phyloP scores from a whole-genome alignment of 2,329 filamentous ascomycete species.

The Aspergillus sp. region DNA sequence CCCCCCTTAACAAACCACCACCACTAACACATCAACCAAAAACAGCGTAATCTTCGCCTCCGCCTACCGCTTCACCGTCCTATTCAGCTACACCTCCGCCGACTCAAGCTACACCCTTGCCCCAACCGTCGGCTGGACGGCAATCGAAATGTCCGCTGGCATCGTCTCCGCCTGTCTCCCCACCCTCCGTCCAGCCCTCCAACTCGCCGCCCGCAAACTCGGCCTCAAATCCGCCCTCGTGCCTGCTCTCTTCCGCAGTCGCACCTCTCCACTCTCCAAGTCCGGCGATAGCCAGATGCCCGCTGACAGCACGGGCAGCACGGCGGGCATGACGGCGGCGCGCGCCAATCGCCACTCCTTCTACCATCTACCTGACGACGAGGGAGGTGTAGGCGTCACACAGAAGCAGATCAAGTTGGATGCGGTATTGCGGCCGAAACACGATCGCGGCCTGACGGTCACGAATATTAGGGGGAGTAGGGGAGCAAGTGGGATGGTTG shows the following conservation, averaged over 20 bases:
- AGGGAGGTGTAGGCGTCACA: constrained; percentile 2
- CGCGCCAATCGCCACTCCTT: constrained; percentile 21
- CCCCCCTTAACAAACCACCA: background rate
- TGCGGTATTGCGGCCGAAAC: constrained; percentile 21
- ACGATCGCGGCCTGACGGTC: constrained; percentile 19
- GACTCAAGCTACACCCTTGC: constrained; percentile 32
- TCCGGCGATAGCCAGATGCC: constrained; percentile 1
- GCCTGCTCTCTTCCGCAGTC: constrained; percentile 18
- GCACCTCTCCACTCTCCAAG: constrained; percentile 2
- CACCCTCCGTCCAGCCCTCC: constrained; percentile 29
- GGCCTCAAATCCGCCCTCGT: constrained; percentile 17
- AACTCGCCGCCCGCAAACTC: constrained; percentile 21
- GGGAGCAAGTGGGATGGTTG: background rate
- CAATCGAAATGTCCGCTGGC: constrained; percentile 33
- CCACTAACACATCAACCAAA: background rate
- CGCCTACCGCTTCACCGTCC: constrained; percentile 30
- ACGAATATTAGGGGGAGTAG: constrained; percentile 21
- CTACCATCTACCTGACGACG: constrained; percentile 22
- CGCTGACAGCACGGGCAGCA: background rate
- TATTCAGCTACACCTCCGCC: constrained; percentile 26
- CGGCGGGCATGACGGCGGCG: background rate
- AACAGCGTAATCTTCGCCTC: constrained; percentile 31
- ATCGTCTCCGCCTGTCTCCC: constrained; percentile 33
- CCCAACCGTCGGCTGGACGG: constrained; percentile 32
- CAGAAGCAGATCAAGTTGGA: constrained; percentile 10